Evolutionary conservation across 2,329 filamentous ascomycete genomes (phyloP).

Genomic region (Aspergillus sp.): DNA sequence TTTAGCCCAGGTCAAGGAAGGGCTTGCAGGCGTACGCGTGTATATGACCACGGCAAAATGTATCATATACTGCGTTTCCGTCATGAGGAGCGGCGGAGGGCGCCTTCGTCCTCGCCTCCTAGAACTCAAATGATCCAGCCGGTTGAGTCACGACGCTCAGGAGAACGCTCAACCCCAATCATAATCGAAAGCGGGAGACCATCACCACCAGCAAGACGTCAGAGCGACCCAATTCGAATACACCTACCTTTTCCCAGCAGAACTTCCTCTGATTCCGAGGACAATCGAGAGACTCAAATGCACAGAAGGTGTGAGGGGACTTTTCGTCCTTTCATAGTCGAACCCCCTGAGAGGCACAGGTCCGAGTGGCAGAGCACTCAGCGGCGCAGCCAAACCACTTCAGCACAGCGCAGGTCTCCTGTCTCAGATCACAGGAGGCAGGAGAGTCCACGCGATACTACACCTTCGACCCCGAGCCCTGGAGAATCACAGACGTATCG

Average conservation of each 20-base stretch:
- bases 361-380: neutral
- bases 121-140: conserved; percentile 7
- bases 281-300: neutral
- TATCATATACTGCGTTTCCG: conserved; percentile 9
- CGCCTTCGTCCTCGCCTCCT: neutral
- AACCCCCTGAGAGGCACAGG: conserved; percentile 4
- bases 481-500: neutral
- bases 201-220: conserved; percentile 4
- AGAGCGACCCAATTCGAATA: conserved; percentile 8
- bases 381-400: neutral
- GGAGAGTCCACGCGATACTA: neutral
- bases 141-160: conserved; percentile 1
- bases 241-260: conserved; percentile 11
- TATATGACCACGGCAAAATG: conserved; percentile 10
- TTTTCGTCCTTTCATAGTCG: conserved; percentile 9
- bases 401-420: neutral
- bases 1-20: conserved; percentile 7
- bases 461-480: neutral
- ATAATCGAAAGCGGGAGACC: conserved; percentile 4
- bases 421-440: neutral
- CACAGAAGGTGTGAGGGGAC: conserved; percentile 5
- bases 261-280: neutral
- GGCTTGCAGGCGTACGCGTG: conserved; percentile 8
- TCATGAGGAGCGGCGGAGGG: neutral
- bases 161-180: neutral